These are phyloP conservation scores for Sporisorium reilianum DNA, from an alignment of 1,284 basidiomycete genomes.

Conservation along the genomic window DNA sequence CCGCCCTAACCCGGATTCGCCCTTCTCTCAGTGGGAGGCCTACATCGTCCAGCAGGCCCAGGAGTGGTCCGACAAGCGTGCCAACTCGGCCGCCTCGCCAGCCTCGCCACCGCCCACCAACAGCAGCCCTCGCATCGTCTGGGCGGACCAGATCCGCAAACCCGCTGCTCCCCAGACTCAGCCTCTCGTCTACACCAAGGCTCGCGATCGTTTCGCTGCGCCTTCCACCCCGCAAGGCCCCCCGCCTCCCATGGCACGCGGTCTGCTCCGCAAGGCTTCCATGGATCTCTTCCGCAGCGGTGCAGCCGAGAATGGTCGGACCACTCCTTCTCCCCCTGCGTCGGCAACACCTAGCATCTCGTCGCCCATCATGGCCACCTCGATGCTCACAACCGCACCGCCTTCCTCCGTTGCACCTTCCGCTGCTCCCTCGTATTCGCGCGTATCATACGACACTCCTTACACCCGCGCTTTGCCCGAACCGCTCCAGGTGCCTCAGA, in stretches of 20 bases:
- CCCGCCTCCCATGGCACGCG: slow-evolving; percentile 15
- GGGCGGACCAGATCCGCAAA: slow-evolving; percentile 45
- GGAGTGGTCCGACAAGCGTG: slow-evolving; percentile 29
- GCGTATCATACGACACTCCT: not conserved
- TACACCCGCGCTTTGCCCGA: slow-evolving; percentile 18
- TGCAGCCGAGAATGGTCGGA: slow-evolving; percentile 1
- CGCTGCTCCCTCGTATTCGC: not conserved
- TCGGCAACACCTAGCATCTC: slow-evolving; percentile 23
- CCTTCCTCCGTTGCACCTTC: slow-evolving; percentile 3
- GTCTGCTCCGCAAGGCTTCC: slow-evolving; percentile 29
- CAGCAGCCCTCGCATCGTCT: slow-evolving; percentile 26
- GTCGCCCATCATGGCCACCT: slow-evolving; percentile 29
- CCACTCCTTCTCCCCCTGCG: slow-evolving; percentile 9
- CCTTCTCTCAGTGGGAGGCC: slow-evolving; percentile 47
- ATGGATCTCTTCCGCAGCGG: slow-evolving; percentile 27
- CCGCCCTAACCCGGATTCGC: slow-evolving; percentile 21
- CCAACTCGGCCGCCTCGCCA: slow-evolving; percentile 12
- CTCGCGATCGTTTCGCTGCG: slow-evolving; percentile 32
- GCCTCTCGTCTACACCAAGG: slow-evolving; percentile 36
- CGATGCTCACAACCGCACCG: slow-evolving; percentile 18
- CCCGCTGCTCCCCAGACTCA: slow-evolving; percentile 23
- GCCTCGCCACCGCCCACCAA: slow-evolving; percentile 6
- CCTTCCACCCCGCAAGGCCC: slow-evolving; percentile 17
- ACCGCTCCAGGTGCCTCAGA: slow-evolving; percentile 21
- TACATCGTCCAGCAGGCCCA: slow-evolving; percentile 44